phyloP scores from a whole-genome alignment of 192 early-diverging fungal genomes.

The Fimicolochytrium jonesii region DNA sequence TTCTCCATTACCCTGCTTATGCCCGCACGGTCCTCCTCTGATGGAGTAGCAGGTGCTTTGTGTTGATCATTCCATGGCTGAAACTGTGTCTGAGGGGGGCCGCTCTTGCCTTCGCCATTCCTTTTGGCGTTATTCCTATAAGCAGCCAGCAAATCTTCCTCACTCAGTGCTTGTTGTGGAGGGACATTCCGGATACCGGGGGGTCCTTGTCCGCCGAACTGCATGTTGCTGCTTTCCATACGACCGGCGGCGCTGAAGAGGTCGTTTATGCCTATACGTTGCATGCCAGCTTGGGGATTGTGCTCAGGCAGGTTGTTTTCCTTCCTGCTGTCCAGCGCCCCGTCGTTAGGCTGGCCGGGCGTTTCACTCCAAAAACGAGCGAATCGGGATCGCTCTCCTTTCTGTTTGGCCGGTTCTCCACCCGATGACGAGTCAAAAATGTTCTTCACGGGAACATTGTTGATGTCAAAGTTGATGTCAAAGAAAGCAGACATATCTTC shows the following conservation, averaged over 20 bases:
- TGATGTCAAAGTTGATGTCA: slow-evolving; percentile 21
- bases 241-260: slow-evolving; percentile 7
- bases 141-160: slow-evolving; percentile 6
- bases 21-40: slow-evolving; percentile 18
- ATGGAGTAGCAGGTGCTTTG: neutral
- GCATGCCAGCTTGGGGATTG: slow-evolving; percentile 7
- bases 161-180: slow-evolving; percentile 6
- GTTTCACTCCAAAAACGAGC: slow-evolving; percentile 17
- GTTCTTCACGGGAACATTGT: neutral
- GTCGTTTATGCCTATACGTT: slow-evolving; percentile 12
- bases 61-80: neutral
- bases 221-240: neutral
- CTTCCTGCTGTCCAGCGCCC: no score
- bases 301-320: no score
- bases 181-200: neutral
- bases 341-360: neutral
- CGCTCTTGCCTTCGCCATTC: neutral
- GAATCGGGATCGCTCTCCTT: slow-evolving; percentile 17
- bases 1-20: slow-evolving; percentile 25
- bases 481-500: slow-evolving; percentile 17
- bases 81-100: no score
- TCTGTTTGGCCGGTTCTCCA: neutral
- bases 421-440: slow-evolving; percentile 9
- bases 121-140: neutral
- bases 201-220: neutral